Evolutionary conservation across 805 yeast genomes (phyloP), one percentile per base, ranked within the genome.

Genomic region (Jamesozyma rosinii): DNA sequence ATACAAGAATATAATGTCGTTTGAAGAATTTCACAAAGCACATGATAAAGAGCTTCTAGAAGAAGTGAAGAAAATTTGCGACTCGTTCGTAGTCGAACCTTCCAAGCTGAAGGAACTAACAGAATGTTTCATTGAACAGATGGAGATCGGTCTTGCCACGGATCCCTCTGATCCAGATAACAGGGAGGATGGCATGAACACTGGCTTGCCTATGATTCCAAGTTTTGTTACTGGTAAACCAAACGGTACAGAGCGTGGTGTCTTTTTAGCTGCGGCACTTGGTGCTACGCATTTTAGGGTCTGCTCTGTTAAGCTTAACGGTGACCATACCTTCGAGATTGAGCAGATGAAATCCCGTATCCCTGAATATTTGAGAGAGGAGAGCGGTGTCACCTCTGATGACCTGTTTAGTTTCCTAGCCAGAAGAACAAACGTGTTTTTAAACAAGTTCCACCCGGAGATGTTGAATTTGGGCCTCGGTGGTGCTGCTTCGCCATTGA

Each of bases 201-300:
- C 43, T 58, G 79, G 74, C 58, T 66, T 84, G 67, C 90, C 92
- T 34, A 92, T 90, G 98, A 86, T 92, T 54, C 97, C 97, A 31
- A 77, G 95, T 1, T 90, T 65, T 59, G 95, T 90, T 29, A 85
- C 95, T 8, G 72, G 75, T 10, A 74, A 86, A 44, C 98, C 98
- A 19, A 75, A 73, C 35, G 98, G 98, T 36, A 71, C 75, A 38
- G 98, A 90, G 61, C 71, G 69, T 43, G 97, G 97, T 37, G 70
- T 84, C 33, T 77, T 74, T 49, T 68, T 90, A 47, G 97, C 97
- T 43, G 95, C 92, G 4, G 97, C 90, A 59, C 71, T 90, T 42
- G 98, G 98, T 49, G 97, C 97, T 40, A 89, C 97, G 45, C 89
- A 92, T 63, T 87, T 90, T 67, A 74, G 98, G 56, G 95, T 92